Evolutionary conservation across 306 rosid species (phyloP).

Genomic region (Cucurbita argyrosperma): DNA sequence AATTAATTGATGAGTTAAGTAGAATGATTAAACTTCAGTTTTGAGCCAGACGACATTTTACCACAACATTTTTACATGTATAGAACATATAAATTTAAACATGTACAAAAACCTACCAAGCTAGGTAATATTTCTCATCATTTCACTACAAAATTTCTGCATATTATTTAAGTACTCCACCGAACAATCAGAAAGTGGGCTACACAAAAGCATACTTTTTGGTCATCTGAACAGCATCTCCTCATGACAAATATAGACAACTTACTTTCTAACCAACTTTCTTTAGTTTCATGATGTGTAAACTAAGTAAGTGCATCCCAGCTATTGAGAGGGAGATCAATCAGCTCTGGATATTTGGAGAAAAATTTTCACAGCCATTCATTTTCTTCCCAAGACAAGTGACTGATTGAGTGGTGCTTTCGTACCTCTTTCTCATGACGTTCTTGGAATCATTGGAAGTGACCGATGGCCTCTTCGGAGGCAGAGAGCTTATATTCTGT

Average conservation of each 20-base stretch:
- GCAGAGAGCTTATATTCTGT: constrained; percentile 18
- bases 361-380: constrained; percentile 48
- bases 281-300: constrained; percentile 10
- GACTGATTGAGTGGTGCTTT: constrained; percentile 15
- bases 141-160: not conserved
- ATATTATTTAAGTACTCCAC: not conserved
- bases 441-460: constrained; percentile 20
- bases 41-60: not conserved
- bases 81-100: not conserved
- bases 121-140: not conserved
- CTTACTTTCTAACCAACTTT: not conserved
- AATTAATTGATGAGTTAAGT: not conserved
- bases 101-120: not conserved
- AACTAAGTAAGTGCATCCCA: not conserved
- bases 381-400: constrained; percentile 20
- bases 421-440: constrained; percentile 13
- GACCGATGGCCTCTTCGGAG: constrained; percentile 30
- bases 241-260: constrained; percentile 1
- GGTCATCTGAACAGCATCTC: not conserved
- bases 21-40: not conserved
- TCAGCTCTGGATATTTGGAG: constrained; percentile 62
- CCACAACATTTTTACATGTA: not conserved
- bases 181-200: constrained; percentile 17
- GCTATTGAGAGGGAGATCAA: not conserved
- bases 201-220: constrained; percentile 15